These are phyloP conservation scores for Pythium dissimile DNA, from an alignment of 352 stramenopile species.

Conservation along the genomic window DNA sequence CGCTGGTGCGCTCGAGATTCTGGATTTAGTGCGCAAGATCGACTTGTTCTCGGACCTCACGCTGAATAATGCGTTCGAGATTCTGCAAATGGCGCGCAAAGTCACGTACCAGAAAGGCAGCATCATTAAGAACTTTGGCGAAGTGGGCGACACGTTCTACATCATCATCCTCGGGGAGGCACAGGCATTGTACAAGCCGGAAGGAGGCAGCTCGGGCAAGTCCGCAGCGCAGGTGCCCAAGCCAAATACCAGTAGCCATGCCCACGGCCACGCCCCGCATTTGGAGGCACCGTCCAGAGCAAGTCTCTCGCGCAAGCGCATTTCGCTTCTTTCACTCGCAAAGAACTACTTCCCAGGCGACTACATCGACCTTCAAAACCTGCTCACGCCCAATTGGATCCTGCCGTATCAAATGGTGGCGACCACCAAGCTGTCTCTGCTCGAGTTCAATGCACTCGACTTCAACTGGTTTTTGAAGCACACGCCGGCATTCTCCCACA, in stretches of 20 bases:
- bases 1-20: slow-evolving; percentile 69
- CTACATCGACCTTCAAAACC: slow-evolving; percentile 86
- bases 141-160: slow-evolving; percentile 63
- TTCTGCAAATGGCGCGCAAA: slow-evolving; percentile 76
- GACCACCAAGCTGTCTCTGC: slow-evolving; percentile 60
- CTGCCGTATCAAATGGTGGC: slow-evolving; percentile 66
- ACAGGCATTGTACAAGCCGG: slow-evolving; percentile 45
- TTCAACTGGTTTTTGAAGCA: slow-evolving; percentile 85
- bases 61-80: slow-evolving; percentile 83
- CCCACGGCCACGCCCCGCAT: neutral
- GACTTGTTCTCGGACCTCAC: slow-evolving; percentile 79
- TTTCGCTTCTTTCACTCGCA: slow-evolving; percentile 56
- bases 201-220: slow-evolving; percentile 14
- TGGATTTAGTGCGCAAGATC: slow-evolving; percentile 85
- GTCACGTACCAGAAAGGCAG: slow-evolving; percentile 60
- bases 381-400: slow-evolving; percentile 65
- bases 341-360: slow-evolving; percentile 85
- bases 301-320: slow-evolving; percentile 37
- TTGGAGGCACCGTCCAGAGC: slow-evolving; percentile 14
- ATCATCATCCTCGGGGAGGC: slow-evolving; percentile 83
- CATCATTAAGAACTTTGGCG: slow-evolving; percentile 48
- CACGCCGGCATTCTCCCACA: slow-evolving; percentile 63
- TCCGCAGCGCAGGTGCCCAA: neutral
- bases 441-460: slow-evolving; percentile 77
- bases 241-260: neutral